phyloP scores from a whole-genome alignment of 768 basidiomycete genomes.

The Phlebiopsis gigantea region DNA sequence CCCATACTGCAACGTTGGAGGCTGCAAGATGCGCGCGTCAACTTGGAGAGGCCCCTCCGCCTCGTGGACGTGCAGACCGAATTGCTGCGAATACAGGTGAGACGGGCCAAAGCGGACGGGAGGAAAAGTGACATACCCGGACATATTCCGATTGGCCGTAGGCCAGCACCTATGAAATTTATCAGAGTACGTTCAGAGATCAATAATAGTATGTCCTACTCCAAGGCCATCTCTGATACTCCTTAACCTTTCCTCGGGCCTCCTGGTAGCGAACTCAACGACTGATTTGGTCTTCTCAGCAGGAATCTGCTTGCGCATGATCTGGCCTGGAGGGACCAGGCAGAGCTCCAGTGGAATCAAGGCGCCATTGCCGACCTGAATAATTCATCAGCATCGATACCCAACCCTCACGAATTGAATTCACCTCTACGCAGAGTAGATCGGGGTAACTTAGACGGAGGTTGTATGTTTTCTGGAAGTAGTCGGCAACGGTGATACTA shows the following conservation, averaged over 20 bases:
- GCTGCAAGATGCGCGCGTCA: slow-evolving; percentile 54
- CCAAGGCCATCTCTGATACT: slow-evolving; percentile 51
- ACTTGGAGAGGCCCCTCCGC: slow-evolving; percentile 48
- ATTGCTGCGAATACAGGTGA: slow-evolving; percentile 31
- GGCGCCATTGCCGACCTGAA: slow-evolving; percentile 56
- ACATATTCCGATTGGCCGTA: slow-evolving; percentile 77
- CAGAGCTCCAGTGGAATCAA: slow-evolving; percentile 67
- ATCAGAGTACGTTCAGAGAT: slow-evolving; percentile 30
- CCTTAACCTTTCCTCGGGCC: slow-evolving; percentile 48
- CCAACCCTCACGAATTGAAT: not conserved
- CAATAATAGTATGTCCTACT: slow-evolving; percentile 46
- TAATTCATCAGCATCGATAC: not conserved
- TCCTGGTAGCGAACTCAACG: slow-evolving; percentile 63
- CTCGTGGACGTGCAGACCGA: slow-evolving; percentile 58
- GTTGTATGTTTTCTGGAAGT: slow-evolving; percentile 53
- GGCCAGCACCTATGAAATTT: slow-evolving; percentile 24
- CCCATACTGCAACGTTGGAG: slow-evolving; percentile 68
- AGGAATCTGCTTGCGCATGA: slow-evolving; percentile 68
- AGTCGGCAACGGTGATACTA: slow-evolving; percentile 50
- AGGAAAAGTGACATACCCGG: slow-evolving; percentile 22
- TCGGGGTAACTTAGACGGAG: slow-evolving; percentile 54
- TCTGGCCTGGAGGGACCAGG: slow-evolving; percentile 55
- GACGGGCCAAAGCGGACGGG: not conserved
- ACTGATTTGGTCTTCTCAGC: slow-evolving; percentile 59
- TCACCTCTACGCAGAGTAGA: slow-evolving; percentile 63